Evolutionary conservation across 345 rosid species (phyloP).

Genomic region (Microthlaspi erraticum): DNA sequence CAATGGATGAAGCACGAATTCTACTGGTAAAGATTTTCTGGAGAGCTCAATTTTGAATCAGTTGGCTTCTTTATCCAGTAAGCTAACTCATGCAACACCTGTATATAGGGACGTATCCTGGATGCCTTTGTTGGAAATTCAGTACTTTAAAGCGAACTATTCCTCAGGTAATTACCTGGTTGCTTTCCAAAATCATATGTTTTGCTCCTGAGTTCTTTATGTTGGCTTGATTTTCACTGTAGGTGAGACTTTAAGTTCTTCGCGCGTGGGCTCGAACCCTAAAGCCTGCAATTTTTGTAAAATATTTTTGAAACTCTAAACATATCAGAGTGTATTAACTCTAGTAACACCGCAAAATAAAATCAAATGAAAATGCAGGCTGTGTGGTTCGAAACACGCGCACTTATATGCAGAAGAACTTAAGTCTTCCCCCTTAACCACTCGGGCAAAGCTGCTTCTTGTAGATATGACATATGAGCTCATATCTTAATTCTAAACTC

Average conservation of each 20-base stretch:
- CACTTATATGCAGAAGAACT: slow-evolving; percentile 91
- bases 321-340: no score
- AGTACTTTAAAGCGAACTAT: slow-evolving; percentile 96
- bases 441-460: slow-evolving; percentile 82
- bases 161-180: slow-evolving; percentile 86
- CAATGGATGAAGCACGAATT: slow-evolving; percentile 96
- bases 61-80: slow-evolving; percentile 25
- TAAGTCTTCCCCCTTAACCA: slow-evolving; percentile 93
- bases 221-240: slow-evolving; percentile 3
- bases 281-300: no score
- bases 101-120: slow-evolving; percentile 83
- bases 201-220: slow-evolving; percentile 13
- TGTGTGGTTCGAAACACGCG: no score
- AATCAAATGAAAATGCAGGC: no score
- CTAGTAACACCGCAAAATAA: no score
- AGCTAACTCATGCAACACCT: slow-evolving; percentile 35
- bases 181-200: slow-evolving; percentile 8
- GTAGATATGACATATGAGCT: fast-evolving
- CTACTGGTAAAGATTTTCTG: slow-evolving; percentile 63
- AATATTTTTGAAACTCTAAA: no score
- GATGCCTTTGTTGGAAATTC: slow-evolving; percentile 99
- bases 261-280: no score
- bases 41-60: slow-evolving; percentile 31
- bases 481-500: neutral
- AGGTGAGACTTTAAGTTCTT: no score